These are phyloP conservation scores for Phytophthora colocasiae DNA, from an alignment of 352 stramenopile species.

Conservation along the genomic window DNA sequence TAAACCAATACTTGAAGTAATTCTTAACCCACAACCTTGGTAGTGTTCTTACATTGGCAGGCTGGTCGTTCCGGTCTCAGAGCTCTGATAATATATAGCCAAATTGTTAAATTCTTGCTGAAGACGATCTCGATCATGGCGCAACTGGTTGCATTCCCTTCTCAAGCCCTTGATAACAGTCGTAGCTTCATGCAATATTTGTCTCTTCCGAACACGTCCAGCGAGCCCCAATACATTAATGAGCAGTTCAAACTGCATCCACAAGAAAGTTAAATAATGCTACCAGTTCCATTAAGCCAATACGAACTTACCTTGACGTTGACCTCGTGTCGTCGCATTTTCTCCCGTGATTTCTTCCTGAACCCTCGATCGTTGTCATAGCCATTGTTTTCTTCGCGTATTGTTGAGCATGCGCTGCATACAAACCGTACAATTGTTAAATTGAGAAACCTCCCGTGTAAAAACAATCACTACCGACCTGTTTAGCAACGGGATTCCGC, in stretches of 20 bases:
- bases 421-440: background rate
- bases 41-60: background rate
- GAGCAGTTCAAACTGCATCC: constrained; percentile 62
- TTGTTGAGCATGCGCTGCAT: background rate
- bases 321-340: constrained; percentile 73
- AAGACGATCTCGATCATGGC: constrained; percentile 58
- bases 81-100: constrained; percentile 36
- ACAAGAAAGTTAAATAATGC: background rate
- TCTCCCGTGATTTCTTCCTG: constrained; percentile 72
- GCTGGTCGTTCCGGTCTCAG: background rate
- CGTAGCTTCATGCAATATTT: constrained; percentile 64
- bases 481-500: constrained; percentile 30
- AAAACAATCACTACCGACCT: constrained; percentile 18
- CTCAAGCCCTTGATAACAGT: constrained; percentile 57
- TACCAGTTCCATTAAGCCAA: too few relatives aligned
- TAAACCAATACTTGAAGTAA: too few relatives aligned
- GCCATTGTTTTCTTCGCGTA: too few relatives aligned
- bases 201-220: constrained; percentile 65
- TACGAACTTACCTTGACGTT: constrained; percentile 57
- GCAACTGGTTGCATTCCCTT: constrained; percentile 59
- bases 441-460: background rate
- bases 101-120: constrained; percentile 66
- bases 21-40: too few relatives aligned
- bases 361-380: constrained; percentile 58
- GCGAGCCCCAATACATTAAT: constrained; percentile 58